A percentile compares a stretch with the other conserved stretches of the same genome.
Conservation (phyloP, 257 asterid genomes). For the Pogostemon cablin region DNA sequence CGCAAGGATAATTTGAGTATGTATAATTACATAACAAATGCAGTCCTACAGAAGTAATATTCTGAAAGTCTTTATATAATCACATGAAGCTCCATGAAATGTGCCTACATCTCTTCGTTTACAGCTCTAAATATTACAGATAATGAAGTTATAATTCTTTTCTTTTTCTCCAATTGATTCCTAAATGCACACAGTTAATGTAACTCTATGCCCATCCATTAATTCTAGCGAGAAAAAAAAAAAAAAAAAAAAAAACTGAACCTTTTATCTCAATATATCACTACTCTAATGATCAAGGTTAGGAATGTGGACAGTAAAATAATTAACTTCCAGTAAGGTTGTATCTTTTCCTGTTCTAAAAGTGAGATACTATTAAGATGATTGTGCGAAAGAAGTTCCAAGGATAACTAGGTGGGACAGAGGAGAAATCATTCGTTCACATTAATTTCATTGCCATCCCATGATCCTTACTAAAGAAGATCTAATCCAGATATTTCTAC, state of each 20-base stretch:
- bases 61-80: neutral
- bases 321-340: neutral
- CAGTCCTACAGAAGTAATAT: neutral
- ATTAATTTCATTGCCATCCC: too few species aligned
- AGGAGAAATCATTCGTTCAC: too few species aligned
- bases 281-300: neutral
- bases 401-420: neutral
- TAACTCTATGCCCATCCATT: too few species aligned
- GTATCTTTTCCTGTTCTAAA: conserved; percentile 3
- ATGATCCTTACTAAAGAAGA: too few species aligned
- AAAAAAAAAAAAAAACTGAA: too few species aligned
- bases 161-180: neutral
- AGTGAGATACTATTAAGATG: neutral
- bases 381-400: conserved; percentile 2
- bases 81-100: too few species aligned
- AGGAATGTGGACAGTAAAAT: neutral
- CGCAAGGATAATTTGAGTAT: neutral
- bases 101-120: neutral
- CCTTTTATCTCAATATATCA: neutral
- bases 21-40: neutral
- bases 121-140: conserved; percentile 6
- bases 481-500: too few species aligned
- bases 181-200: too few species aligned
- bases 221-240: too few species aligned
- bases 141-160: conserved; percentile 3